Base-by-base conservation (phyloP, 179 eudicot species). In the Spinacia oleracea region DNA sequence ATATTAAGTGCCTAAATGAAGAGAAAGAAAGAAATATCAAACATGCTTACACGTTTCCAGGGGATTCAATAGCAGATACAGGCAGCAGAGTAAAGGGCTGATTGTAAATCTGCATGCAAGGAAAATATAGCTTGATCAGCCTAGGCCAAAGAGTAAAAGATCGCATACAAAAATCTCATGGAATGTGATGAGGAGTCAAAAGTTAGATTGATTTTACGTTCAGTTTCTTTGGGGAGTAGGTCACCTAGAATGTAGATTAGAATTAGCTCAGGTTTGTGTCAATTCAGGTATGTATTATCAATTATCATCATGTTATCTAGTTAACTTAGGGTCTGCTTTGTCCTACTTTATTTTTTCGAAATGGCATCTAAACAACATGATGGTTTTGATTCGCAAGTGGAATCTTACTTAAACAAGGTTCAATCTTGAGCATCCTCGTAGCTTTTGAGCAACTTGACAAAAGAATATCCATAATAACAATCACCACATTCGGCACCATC, bases 51-150 rank as follows among this genome's bases (percentile, higher is more conserved):
- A 92, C 74, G 84, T 89, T 94, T 69, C 97, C 98, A 20, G 98
- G 97, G 76, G 83, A 81, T 85, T 94, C 98, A 68, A 94, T 91
- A 78, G 97, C 89, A 43, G 98, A 93, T 62, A 87, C 82, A 20
- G 97, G 98, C 55, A 94, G 87, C 84, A 91, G 68, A 59, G 77
- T 82, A 79, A 94, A 93, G 56, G 97, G 98, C 63, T 42, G 75
- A 68, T 84, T 93, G 82, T 90, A 79, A 65, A 94, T 88, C 98
- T 94, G 94, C 84, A 84, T 29, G 74, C 51, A 35, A 64, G 29
- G 23, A 68, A 63, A 32, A 40, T 20, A 65, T 81, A 58, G 70
- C 62, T 68, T 23, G 50, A 35, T 72, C 71, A 76, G 34, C 58
- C 14, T 63, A 8, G 42, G 50, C 45, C 43, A 70, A 16, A 38